phyloP scores from a whole-genome alignment of 2,329 filamentous ascomycete species.

The Pseudocercospora cruenta region DNA sequence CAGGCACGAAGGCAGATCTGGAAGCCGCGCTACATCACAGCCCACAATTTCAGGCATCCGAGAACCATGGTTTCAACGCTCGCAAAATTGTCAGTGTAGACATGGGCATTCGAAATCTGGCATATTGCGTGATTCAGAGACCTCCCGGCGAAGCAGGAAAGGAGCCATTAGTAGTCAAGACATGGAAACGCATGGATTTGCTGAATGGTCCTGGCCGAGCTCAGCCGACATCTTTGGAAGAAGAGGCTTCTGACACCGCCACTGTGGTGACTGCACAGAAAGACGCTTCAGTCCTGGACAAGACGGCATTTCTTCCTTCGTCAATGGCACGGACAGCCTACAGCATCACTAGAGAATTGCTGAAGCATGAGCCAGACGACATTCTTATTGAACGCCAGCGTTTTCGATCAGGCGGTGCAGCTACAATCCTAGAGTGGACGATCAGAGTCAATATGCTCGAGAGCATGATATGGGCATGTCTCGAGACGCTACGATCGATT shows the following conservation, averaged over 20 bases:
- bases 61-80: slow-evolving; percentile 24
- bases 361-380: slow-evolving; percentile 63
- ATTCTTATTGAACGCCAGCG: slow-evolving; percentile 72
- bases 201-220: slow-evolving; percentile 11
- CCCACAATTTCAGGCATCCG: neutral
- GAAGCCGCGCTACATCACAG: slow-evolving; percentile 32
- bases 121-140: slow-evolving; percentile 62
- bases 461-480: slow-evolving; percentile 74
- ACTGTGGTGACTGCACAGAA: neutral
- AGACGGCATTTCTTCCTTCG: slow-evolving; percentile 47
- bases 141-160: slow-evolving; percentile 13
- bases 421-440: slow-evolving; percentile 79
- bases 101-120: slow-evolving; percentile 81
- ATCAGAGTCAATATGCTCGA: slow-evolving; percentile 80
- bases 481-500: slow-evolving; percentile 57
- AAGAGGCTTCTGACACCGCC: neutral
- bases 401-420: slow-evolving; percentile 65
- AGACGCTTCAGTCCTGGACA: slow-evolving; percentile 10
- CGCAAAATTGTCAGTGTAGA: slow-evolving; percentile 73
- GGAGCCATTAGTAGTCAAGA: slow-evolving; percentile 34
- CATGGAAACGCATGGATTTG: slow-evolving; percentile 44
- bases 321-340: slow-evolving; percentile 61
- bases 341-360: slow-evolving; percentile 54
- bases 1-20: slow-evolving; percentile 64
- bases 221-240: neutral